Base-by-base conservation (phyloP, 352 stramenopile genomes). In the Pythium apleroticum region DNA sequence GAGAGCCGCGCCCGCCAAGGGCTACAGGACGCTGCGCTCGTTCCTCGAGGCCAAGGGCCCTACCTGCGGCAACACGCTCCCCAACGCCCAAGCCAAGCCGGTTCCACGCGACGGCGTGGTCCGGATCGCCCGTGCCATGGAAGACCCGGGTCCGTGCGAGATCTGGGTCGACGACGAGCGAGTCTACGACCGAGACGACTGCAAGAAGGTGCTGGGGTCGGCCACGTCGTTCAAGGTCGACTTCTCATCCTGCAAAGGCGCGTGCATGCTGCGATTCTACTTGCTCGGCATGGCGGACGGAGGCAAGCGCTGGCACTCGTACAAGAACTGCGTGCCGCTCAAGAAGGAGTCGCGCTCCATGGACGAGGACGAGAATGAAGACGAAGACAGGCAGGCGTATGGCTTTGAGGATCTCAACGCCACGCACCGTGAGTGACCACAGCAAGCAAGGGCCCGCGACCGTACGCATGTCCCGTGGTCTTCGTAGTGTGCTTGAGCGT, bases 221-320 rank as follows among this genome's bases (percentile, higher is more conserved):
- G 54, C 52, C 10, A 17, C 25, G n/a, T 33, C 41, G 7, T 48
- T 70, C 27, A 17, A 27, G 19, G 52, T 70, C 14, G 54, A 70
- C 33, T 70, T 56, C 46, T 70, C 63, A 2, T 33, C 45, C 1
- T 70, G 63, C 43, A 59, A 45, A 17, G 46, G 46, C 28, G 43
- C 48, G 41, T 70, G 63, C 46, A 54, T 60, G 39, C 63, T 70
- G 1, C 55, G 52, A 14, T 65, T 65, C 41, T 70, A 66, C 63
- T 70, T 56, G 63, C 63, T 70, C 27, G 63, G 28, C 22, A 43
- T 70, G 7, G 55, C 60, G 27, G 46, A 70, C 33, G n/a, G 33
- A 6, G 53, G 37, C 31, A 57, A 41, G 27, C 50, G 50, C 28
- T 60, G 53, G 53, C 53, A 50, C 15, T 8, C 37, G 33, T 60